Percentiles rank a stretch among this genome's conserved stretches.
phyloP scores from a whole-genome alignment of 2,329 filamentous ascomycete genomes.

The Fusarium coffeatum region DNA sequence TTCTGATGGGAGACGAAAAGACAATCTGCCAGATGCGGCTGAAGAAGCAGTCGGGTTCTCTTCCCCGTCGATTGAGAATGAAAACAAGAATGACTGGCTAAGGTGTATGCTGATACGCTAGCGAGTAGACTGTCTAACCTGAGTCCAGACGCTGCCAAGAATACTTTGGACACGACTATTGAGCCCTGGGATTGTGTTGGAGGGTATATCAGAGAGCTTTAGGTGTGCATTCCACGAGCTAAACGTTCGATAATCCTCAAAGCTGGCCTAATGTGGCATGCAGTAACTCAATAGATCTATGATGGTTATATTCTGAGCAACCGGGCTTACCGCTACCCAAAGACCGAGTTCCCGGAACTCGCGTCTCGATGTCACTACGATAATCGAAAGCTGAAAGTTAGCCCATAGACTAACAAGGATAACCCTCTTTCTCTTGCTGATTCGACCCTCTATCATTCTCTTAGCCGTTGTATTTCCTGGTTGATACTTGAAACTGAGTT shows the following conservation, averaged over 20 bases:
- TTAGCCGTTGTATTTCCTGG: background rate
- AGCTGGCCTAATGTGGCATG: background rate
- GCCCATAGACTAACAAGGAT: background rate
- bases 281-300: background rate
- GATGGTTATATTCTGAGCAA: too few relatives aligned
- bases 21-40: background rate
- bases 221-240: background rate
- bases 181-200: background rate
- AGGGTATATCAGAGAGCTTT: background rate
- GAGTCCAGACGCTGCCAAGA: background rate
- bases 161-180: background rate
- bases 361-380: background rate
- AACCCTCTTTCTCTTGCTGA: background rate
- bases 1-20: background rate
- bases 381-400: background rate
- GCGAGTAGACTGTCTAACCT: background rate
- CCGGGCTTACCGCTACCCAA: background rate
- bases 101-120: background rate
- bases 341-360: background rate
- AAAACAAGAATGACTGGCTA: background rate
- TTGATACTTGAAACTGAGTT: background rate
- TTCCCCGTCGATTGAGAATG: fast-evolving
- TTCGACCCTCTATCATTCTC: background rate
- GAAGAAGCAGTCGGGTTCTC: background rate
- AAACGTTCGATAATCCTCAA: background rate